A percentile compares a stretch with the other conserved stretches of the same genome.
phyloP scores from a whole-genome alignment of 2,329 filamentous ascomycete genomes.

The Colletotrichum agaves region DNA sequence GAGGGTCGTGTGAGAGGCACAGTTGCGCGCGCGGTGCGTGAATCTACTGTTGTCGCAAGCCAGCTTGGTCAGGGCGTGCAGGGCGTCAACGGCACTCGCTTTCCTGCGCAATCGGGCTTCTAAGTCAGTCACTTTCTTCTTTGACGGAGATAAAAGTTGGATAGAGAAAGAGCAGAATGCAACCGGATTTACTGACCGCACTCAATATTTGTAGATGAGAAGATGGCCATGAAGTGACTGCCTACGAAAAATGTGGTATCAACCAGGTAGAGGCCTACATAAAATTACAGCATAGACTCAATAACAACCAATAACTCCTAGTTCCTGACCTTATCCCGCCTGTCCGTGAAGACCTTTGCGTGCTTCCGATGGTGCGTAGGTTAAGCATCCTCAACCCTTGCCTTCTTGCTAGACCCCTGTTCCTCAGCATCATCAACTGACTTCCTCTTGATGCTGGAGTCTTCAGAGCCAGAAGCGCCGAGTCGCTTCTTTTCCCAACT shows the following conservation, averaged over 20 bases:
- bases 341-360: not conserved
- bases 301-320: slow-evolving; percentile 28
- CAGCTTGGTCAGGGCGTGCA: slow-evolving; percentile 65
- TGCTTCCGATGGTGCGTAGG: not conserved
- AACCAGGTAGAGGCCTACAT: slow-evolving; percentile 27
- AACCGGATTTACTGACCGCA: not conserved
- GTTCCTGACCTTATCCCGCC: not conserved
- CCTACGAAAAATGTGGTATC: slow-evolving; percentile 28
- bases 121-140: not conserved
- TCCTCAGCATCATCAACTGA: slow-evolving; percentile 44
- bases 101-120: slow-evolving; percentile 36
- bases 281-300: slow-evolving; percentile 25
- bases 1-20: slow-evolving; percentile 76
- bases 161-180: not conserved
- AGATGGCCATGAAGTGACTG: slow-evolving; percentile 11
- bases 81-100: slow-evolving; percentile 59
- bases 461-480: slow-evolving; percentile 28
- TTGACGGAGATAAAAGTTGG: too few species aligned
- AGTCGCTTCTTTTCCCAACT: slow-evolving; percentile 47
- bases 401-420: slow-evolving; percentile 56
- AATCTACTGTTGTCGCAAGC: slow-evolving; percentile 76
- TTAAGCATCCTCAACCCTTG: slow-evolving; percentile 48
- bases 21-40: slow-evolving; percentile 74
- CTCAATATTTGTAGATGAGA: slow-evolving; percentile 6
- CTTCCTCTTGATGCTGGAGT: slow-evolving; percentile 59